Evolutionary conservation across 208 protist genomes (phyloP).

Genomic region (Leishmania aethiopica): DNA sequence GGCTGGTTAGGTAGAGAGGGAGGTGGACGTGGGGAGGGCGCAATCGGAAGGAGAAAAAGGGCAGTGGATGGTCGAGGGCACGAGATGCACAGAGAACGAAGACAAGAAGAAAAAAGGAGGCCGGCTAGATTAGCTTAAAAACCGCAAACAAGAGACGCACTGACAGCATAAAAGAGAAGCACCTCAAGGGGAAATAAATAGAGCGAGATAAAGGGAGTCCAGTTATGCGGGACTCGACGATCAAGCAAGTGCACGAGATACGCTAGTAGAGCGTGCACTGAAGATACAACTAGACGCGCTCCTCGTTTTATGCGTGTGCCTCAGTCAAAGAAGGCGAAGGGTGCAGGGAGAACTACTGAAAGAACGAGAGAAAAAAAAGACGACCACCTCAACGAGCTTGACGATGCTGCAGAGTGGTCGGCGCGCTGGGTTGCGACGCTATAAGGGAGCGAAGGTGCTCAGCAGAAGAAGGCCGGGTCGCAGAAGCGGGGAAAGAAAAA

Average conservation of each 20-base stretch:
- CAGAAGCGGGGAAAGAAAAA: not conserved
- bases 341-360: not conserved
- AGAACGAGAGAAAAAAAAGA: not conserved
- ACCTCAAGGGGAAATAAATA: not conserved
- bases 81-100: not conserved
- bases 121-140: not conserved
- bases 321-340: not conserved
- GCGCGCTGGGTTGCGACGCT: not conserved
- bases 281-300: not conserved
- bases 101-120: not conserved
- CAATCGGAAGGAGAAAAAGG: not conserved
- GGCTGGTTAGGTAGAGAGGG: too few species aligned
- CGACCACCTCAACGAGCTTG: not conserved
- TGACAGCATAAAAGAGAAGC: not conserved
- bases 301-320: not conserved
- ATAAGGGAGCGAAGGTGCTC: not conserved
- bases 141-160: not conserved
- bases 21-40: not conserved
- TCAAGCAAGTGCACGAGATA: not conserved
- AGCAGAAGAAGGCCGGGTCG: not conserved
- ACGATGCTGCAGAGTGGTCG: not conserved
- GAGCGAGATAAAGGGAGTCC: not conserved
- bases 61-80: not conserved
- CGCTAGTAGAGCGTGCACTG: not conserved
- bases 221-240: not conserved